Evolutionary conservation across 257 asterid genomes (phyloP).

Genomic region (Solanum peruvianum): DNA sequence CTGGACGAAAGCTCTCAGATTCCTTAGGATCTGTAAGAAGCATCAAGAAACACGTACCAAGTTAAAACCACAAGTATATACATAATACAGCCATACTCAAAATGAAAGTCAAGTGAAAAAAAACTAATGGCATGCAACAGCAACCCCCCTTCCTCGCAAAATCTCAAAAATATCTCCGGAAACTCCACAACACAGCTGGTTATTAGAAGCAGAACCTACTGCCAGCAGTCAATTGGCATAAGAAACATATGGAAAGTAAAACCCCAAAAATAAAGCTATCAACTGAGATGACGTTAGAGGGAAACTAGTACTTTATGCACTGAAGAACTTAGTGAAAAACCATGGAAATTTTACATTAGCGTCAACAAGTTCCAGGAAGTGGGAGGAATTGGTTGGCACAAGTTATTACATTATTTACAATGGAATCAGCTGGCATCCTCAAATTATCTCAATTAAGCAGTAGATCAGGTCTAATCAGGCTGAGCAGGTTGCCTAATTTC

Average conservation of each 20-base stretch:
- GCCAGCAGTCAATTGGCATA: neutral
- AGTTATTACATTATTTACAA: neutral
- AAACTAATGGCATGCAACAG: neutral
- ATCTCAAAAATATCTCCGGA: neutral
- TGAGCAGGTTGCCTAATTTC: neutral
- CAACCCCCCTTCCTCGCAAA: neutral
- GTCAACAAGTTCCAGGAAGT: neutral
- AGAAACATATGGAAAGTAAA: neutral
- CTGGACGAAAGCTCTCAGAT: slow-evolving; percentile 58
- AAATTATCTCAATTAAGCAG: neutral
- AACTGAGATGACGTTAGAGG: neutral
- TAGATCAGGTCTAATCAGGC: neutral
- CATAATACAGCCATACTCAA: neutral
- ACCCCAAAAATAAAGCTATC: neutral
- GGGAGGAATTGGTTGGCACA: neutral
- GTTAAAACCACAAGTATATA: neutral
- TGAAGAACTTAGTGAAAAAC: neutral
- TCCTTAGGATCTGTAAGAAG: slow-evolving; percentile 76
- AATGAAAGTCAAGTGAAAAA: neutral
- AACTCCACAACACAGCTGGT: neutral
- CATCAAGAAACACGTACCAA: neutral
- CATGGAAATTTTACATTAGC: neutral
- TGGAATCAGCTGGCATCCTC: neutral
- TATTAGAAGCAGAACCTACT: neutral
- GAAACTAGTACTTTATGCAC: neutral